Conservation (phyloP, 2,329 filamentous ascomycete genomes). For the Phialophora macrospora region DNA sequence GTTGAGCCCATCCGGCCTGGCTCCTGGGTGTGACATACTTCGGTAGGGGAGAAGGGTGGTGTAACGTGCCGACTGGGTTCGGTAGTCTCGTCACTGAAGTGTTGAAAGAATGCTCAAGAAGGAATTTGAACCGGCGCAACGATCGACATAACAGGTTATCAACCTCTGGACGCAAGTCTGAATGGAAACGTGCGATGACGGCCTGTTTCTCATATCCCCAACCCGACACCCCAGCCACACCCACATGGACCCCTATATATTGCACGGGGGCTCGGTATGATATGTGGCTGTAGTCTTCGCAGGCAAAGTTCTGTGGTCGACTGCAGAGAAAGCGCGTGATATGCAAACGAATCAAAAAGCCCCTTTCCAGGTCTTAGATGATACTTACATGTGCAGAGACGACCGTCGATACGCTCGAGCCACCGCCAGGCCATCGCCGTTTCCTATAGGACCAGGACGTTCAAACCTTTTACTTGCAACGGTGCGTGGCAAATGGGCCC, state of each 20-base stretch:
- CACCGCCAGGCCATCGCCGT: conserved; percentile 14
- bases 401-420: conserved; percentile 18
- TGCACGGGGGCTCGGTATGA: conserved; percentile 1
- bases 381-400: conserved; percentile 12
- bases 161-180: neutral
- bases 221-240: conserved; percentile 5
- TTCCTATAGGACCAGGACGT: conserved; percentile 19
- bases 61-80: neutral
- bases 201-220: neutral
- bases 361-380: neutral
- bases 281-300: conserved; percentile 10
- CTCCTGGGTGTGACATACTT: conserved; percentile 21
- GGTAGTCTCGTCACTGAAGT: conserved; percentile 6
- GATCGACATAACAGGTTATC: conserved; percentile 7
- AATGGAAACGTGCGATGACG: neutral
- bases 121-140: neutral
- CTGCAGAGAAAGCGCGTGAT: conserved; percentile 17
- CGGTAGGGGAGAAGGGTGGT: too few relatives aligned
- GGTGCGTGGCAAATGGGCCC: conserved; percentile 27
- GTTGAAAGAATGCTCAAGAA: neutral
- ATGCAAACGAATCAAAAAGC: conserved; percentile 20
- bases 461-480: conserved; percentile 19
- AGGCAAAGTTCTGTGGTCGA: conserved; percentile 10
- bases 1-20: conserved; percentile 15
- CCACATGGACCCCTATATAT: conserved; percentile 19